phyloP scores from a whole-genome alignment of 306 rosid genomes.

The Astragalus glycyphyllos region DNA sequence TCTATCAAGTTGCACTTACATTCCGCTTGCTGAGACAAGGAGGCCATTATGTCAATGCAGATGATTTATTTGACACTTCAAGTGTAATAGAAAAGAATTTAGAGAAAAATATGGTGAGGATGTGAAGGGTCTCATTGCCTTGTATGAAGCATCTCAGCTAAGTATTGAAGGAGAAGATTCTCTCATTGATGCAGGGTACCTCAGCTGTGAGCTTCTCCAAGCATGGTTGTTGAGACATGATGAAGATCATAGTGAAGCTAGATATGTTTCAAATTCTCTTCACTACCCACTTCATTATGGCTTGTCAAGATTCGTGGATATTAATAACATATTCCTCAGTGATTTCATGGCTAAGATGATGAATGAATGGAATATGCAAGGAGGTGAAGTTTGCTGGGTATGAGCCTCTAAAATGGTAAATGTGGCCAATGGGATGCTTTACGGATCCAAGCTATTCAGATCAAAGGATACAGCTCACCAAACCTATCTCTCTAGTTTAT shows the following conservation, averaged over 20 bases:
- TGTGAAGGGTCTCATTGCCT: not conserved
- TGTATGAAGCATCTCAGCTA: conserved; percentile 5
- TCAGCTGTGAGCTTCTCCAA: not conserved
- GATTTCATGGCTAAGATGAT: not conserved
- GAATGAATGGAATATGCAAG: not conserved
- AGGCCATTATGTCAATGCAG: not conserved
- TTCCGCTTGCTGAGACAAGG: no score
- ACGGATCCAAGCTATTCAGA: not conserved
- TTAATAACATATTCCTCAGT: not conserved
- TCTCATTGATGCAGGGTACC: not conserved
- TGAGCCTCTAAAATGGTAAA: conserved; percentile 1
- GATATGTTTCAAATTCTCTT: not conserved
- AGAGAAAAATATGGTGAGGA: not conserved
- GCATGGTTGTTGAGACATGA: not conserved
- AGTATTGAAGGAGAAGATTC: conserved; percentile 9
- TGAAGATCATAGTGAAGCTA: not conserved
- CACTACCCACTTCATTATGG: conserved; percentile 7
- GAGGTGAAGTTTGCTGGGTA: not conserved
- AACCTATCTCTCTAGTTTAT: conserved; percentile 5
- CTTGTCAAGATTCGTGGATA: not conserved
- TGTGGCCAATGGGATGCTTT: conserved; percentile 5
- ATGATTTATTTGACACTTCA: not conserved
- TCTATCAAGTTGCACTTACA: no score
- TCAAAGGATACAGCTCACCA: not conserved
- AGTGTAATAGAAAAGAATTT: not conserved